phyloP scores from a whole-genome alignment of 2,329 filamentous ascomycete species.

The Aquanectria penicillioides region DNA sequence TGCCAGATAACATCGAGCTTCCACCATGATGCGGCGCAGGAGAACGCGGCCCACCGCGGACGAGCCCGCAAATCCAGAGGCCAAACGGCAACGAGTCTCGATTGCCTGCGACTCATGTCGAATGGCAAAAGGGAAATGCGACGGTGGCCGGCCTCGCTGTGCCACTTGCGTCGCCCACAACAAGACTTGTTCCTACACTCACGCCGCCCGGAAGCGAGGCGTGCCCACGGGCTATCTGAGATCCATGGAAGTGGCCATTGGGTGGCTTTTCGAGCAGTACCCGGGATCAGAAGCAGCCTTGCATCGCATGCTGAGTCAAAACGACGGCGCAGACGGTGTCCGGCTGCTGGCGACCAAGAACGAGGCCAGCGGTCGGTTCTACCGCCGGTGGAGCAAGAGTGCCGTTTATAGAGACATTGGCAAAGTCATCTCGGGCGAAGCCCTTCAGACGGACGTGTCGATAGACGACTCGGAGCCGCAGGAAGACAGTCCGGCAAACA shows the following conservation, averaged over 20 bases:
- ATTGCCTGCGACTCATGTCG: neutral
- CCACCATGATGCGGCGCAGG: neutral
- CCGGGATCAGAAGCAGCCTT: neutral
- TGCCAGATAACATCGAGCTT: neutral
- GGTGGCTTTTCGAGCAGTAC: constrained; percentile 2
- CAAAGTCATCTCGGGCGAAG: neutral
- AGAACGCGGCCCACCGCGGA: neutral
- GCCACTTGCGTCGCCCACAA: neutral
- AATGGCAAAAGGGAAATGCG: neutral
- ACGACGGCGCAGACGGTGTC: neutral
- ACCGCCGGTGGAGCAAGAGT: neutral
- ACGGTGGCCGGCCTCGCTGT: neutral
- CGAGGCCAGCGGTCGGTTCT: neutral
- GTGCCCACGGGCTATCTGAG: neutral
- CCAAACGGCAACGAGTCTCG: constrained; percentile 2
- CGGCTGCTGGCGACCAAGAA: neutral
- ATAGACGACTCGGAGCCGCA: neutral
- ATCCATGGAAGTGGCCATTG: neutral
- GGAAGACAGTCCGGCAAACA: neutral
- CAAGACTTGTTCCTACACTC: neutral
- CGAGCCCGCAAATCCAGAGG: neutral
- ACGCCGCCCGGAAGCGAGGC: neutral
- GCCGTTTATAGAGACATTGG: neutral
- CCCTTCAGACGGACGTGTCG: neutral
- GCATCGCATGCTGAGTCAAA: neutral